Evolutionary conservation across 306 rosid species (phyloP).

Genomic region (Vicia faba): DNA sequence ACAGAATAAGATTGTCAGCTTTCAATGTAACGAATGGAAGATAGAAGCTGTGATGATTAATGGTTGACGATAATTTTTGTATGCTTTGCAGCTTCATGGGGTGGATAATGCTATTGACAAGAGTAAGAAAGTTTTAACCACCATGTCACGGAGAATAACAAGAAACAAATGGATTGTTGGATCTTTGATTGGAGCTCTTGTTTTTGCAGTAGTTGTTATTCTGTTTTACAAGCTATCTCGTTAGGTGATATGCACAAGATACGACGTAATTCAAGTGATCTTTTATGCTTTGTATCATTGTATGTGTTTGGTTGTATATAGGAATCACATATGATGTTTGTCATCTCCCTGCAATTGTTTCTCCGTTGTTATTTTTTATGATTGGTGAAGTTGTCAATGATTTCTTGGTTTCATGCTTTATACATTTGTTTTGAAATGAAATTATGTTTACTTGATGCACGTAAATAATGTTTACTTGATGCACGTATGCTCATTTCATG

Average conservation of each 20-base stretch:
- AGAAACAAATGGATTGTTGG: constrained; percentile 79
- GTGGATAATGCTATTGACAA: constrained; percentile 88
- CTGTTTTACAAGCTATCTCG: constrained; percentile 66
- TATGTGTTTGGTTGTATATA: constrained; percentile 46
- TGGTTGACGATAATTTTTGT: constrained; percentile 33
- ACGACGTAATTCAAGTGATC: constrained; percentile 19
- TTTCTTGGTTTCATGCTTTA: constrained; percentile 13
- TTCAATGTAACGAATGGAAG: background rate
- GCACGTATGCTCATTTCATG: constrained; percentile 9
- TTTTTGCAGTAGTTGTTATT: constrained; percentile 56
- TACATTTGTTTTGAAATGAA: constrained; percentile 9
- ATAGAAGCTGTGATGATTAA: constrained; percentile 25
- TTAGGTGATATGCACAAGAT: constrained; percentile 32
- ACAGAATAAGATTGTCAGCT: constrained; percentile 26
- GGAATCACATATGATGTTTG: constrained; percentile 30
- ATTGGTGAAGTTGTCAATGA: constrained; percentile 16
- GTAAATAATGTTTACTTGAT: background rate
- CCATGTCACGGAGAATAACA: constrained; percentile 79
- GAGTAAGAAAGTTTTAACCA: constrained; percentile 71
- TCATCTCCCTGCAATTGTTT: constrained; percentile 20
- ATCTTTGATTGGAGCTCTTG: constrained; percentile 75
- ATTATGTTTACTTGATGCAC: background rate
- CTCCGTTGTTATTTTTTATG: constrained; percentile 27
- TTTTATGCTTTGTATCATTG: background rate
- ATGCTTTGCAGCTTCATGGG: constrained; percentile 73